Evolutionary conservation across 768 basidiomycete species (phyloP).

Genomic region (Kwoniella sp.): DNA sequence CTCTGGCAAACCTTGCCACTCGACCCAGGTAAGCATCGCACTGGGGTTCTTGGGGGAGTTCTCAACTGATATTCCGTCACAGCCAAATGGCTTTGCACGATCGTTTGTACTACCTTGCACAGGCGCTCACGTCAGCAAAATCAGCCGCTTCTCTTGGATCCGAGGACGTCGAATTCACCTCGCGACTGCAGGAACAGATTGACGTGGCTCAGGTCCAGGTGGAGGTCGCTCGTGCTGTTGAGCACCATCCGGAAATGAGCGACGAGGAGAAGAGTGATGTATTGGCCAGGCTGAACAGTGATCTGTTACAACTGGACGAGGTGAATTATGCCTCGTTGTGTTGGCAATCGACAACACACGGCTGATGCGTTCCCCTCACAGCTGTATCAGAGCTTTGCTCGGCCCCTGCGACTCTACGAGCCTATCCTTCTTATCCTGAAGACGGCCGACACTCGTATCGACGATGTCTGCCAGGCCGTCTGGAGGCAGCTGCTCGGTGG

Average conservation of each 20-base stretch:
- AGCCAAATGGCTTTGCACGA: conserved; percentile 56
- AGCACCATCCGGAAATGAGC: conserved; percentile 51
- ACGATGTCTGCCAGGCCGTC: conserved; percentile 70
- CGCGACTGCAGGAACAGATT: conserved; percentile 87
- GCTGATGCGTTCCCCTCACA: conserved; percentile 48
- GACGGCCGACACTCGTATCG: conserved; percentile 87
- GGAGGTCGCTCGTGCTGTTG: conserved; percentile 69
- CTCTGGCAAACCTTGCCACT: conserved; percentile 76
- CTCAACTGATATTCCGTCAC: not conserved
- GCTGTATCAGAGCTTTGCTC: conserved; percentile 84
- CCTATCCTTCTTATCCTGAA: conserved; percentile 86
- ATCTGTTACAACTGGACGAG: conserved; percentile 75
- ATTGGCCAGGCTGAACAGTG: conserved; percentile 36
- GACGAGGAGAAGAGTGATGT: conserved; percentile 42
- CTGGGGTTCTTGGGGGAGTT: not conserved
- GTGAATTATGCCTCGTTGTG: too few species aligned
- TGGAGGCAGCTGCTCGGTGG: conserved; percentile 85
- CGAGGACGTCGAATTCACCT: conserved; percentile 92
- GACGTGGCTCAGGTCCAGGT: conserved; percentile 95
- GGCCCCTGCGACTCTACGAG: conserved; percentile 74
- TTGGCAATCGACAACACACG: too few species aligned
- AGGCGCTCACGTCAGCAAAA: conserved; percentile 93
- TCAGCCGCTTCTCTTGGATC: conserved; percentile 78
- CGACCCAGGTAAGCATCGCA: conserved; percentile 55
- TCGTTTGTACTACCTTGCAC: conserved; percentile 84